Base-by-base conservation (phyloP, 495 filamentous ascomycete species). In the Cetradonia linearis region DNA sequence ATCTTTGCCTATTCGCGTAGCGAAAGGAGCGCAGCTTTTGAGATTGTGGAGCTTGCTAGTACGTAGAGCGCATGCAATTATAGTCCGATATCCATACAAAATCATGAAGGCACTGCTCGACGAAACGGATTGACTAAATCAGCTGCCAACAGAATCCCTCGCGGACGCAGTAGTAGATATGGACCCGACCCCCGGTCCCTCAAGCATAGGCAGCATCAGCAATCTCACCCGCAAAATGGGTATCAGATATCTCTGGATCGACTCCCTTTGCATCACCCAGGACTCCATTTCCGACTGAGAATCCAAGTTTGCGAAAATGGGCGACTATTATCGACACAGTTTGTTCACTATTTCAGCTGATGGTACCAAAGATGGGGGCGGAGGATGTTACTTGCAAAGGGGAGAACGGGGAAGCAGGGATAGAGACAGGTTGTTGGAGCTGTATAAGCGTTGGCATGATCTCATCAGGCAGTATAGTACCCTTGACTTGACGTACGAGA, bases 201-300 rank as follows among this genome's bases (percentile, higher is more conserved):
- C 50, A 36, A 53, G 50, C 50, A 53, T n/a, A 20, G 50, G 50
- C 16, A 33, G 28, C 8, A 20, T 53, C 31, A 53, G 50, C 31
- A 53, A 53, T 33, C 50, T 53, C 50, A 53, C 31, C 27, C 38
- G 16, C 38, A 46, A 47, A 1, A 30, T 57, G 28, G 38, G 28
- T 31, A 2, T 34, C 10, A 31, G 20, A n/a, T 57, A 57, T n/a
- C 28, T 57, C 16, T 57, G 55, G 55, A 47, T 47, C 10, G 55
- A 57, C 38, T 42, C 55, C 27, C 38, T 57, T 11, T 57, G 55
- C 55, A 57, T 57, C 28, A 33, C 46, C 28, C 55, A 57, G 31
- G 55, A 47, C 14, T 46, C 38, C 6, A 33, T 16, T 8, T 33
- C 55, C 11, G 55, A 57, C 31, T 57, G 55, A 27, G 50, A 54